Evolutionary conservation across 192 early-diverging fungal species (phyloP), one percentile per base, ranked within the genome.

Genomic region (Gamsiella multidivaricata): DNA sequence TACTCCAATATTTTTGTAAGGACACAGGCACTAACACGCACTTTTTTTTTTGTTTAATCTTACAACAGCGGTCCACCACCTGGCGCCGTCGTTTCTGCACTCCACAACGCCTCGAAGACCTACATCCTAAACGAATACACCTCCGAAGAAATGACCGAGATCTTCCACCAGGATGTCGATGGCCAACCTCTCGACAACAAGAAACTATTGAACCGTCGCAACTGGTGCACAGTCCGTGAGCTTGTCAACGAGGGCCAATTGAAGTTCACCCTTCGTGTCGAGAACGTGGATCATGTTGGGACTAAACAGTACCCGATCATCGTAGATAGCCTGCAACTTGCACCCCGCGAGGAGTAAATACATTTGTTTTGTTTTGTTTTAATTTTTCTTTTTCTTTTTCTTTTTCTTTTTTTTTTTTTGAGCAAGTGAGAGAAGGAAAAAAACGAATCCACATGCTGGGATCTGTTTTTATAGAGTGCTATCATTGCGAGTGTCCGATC

Each of bases 141-240:
- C 8, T 84, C 87, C 41, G 94, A 95, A 50, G 76, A 86, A 42
- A 93, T 95, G 91, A 84, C 89, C 61, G 82, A 88, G 26, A 68
- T 91, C 37, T 95, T 95, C 64, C 82, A 84, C 22, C 29, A 82
- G 56, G 91, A 92, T 54, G 89, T 91, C 45, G 87, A 93, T 54
- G 92, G 91, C 15, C 82, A 9, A 5, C 42, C 57, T 3, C 59
- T 76, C 2, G 73, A 76, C 12, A 54, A 76, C 36, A 80, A 70
- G 32, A 81, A 91, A 79, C 53, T 90, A 66, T 59, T 91, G 36
- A 84, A 80, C 6, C 80, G 89, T 12, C 83, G 90, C 28, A 90
- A 89, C 64, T 90, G 85, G 81, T 85, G 81, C 61, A 82, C 81
- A 11, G 86, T 86, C 25, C 78, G 82, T 15, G 84, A 84, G 70